phyloP scores from a whole-genome alignment of 1,284 basidiomycete species.

The Tylopilus sp. region DNA sequence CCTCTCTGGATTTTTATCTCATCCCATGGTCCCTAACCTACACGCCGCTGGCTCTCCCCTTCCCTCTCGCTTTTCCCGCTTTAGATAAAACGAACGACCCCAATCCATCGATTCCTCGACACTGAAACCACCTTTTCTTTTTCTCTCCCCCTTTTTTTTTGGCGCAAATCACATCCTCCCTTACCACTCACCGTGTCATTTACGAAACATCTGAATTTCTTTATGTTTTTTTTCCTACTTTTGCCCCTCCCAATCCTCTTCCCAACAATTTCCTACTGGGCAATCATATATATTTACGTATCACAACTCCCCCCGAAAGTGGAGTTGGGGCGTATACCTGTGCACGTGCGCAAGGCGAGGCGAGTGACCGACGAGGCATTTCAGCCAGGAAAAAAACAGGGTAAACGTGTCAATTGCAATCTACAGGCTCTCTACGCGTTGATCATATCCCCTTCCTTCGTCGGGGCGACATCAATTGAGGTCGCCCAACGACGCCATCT shows the following conservation, averaged over 20 bases:
- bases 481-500: constrained; percentile 4
- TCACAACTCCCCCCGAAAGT: not conserved
- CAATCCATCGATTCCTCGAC: not conserved
- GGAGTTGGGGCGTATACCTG: not conserved
- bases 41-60: not conserved
- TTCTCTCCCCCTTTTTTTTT: not conserved
- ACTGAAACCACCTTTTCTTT: not conserved
- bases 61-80: not conserved
- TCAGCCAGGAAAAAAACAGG: not conserved
- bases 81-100: constrained; percentile 6
- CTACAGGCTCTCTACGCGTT: too few relatives aligned
- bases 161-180: not conserved
- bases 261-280: not conserved
- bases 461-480: constrained; percentile 5
- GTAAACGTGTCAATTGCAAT: too few relatives aligned
- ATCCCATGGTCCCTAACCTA: not conserved
- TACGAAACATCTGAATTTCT: constrained; percentile 10
- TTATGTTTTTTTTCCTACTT: not conserved
- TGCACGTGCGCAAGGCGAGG: too few relatives aligned
- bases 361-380: not conserved
- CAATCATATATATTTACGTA: not conserved
- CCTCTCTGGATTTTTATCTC: too few relatives aligned
- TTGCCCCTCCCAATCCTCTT: not conserved
- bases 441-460: too few relatives aligned
- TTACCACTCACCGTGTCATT: constrained; percentile 8